phyloP scores from a whole-genome alignment of 2,329 filamentous ascomycete species.

The Penicillium sclerotigenum region DNA sequence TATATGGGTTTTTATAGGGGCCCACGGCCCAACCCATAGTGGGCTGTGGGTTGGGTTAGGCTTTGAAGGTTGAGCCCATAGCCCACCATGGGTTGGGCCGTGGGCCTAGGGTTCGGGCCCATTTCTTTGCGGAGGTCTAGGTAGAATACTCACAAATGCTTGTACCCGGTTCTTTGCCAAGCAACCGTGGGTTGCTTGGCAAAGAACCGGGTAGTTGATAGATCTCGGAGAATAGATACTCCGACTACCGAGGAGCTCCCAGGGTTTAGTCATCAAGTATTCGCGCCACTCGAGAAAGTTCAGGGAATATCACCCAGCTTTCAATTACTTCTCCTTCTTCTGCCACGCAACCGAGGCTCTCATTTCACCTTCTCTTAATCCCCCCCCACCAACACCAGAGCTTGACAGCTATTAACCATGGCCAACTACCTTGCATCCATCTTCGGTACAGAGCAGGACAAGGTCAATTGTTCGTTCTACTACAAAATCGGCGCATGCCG shows the following conservation, averaged over 20 bases:
- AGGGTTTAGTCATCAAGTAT: constrained; percentile 24
- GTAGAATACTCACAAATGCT: too few relatives aligned
- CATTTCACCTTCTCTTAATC: neutral
- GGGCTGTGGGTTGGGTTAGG: too few relatives aligned
- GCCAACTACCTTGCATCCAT: constrained; percentile 98
- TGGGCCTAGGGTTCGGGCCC: too few relatives aligned
- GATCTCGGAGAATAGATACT: constrained; percentile 11
- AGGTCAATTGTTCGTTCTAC: constrained; percentile 99
- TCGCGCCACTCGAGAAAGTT: constrained; percentile 31
- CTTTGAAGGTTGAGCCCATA: too few relatives aligned
- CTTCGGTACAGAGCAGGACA: constrained; percentile 99
- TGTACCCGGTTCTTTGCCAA: too few relatives aligned
- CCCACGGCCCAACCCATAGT: too few relatives aligned
- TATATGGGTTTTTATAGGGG: too few relatives aligned
- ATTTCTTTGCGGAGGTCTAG: too few relatives aligned
- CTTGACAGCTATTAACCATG: constrained; percentile 53
- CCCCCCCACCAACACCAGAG: neutral
- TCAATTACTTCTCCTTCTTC: neutral
- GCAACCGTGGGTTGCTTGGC: too few relatives aligned
- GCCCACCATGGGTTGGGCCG: too few relatives aligned
- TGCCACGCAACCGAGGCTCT: neutral
- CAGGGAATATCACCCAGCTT: constrained; percentile 25
- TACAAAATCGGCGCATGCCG: constrained; percentile 99
- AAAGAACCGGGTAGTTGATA: too few relatives aligned
- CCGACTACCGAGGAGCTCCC: constrained; percentile 12